phyloP scores from a whole-genome alignment of 345 rosid genomes.

The Theobroma cacao region DNA sequence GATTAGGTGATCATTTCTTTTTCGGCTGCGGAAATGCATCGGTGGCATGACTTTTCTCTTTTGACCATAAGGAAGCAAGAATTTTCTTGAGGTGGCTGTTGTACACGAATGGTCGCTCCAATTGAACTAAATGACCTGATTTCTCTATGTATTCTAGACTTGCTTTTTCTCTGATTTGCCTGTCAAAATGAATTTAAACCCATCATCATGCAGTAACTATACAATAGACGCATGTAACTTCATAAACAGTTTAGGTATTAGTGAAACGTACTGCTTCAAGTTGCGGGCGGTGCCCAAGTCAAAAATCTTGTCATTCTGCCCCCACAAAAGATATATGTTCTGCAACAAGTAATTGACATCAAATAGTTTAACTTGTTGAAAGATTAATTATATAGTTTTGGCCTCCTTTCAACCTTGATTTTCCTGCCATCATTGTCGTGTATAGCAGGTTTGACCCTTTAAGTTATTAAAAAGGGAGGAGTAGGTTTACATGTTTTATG shows the following conservation, averaged over 20 bases:
- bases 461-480: too few relatives aligned
- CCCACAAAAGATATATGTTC: conserved; percentile 33
- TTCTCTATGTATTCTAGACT: not conserved
- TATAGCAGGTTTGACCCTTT: too few relatives aligned
- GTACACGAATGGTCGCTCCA: not conserved
- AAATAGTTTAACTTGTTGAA: too few relatives aligned
- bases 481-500: too few relatives aligned
- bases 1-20: not conserved
- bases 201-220: too few relatives aligned
- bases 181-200: not conserved
- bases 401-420: too few relatives aligned
- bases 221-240: too few relatives aligned
- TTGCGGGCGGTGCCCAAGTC: conserved; percentile 12
- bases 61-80: not conserved
- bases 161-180: conserved; percentile 10
- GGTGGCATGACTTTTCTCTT: not conserved
- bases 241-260: too few relatives aligned
- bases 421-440: too few relatives aligned
- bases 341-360: not conserved
- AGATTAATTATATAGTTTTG: too few relatives aligned
- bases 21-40: not conserved
- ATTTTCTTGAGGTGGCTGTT: conserved; percentile 9
- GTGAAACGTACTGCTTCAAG: not conserved
- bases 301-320: conserved; percentile 23
- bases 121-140: not conserved